These are phyloP conservation scores for Cardamine occulta DNA, from an alignment of 345 rosid genomes.

Conservation along the genomic window DNA sequence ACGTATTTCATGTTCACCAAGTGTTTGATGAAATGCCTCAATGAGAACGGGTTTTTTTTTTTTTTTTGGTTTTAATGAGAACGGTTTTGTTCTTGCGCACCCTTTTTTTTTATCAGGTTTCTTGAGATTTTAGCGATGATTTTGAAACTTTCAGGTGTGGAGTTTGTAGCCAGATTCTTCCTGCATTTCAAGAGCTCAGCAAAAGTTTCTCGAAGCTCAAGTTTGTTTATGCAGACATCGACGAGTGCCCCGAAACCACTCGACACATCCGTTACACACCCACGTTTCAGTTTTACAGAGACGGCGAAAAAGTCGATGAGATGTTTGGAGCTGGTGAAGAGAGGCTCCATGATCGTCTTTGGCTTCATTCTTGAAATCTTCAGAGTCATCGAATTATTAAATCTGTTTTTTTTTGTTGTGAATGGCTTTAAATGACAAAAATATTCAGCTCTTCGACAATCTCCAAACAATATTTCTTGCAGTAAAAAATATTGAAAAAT, in stretches of 20 bases:
- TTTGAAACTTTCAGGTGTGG: conserved; percentile 67
- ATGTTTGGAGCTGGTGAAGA: conserved; percentile 95
- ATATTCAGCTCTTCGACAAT: neutral
- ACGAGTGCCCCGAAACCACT: conserved; percentile 90
- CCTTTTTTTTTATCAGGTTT: neutral
- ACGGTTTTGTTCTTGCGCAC: neutral
- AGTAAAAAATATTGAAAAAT: neutral
- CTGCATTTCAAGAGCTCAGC: conserved; percentile 74
- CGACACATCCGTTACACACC: conserved; percentile 89
- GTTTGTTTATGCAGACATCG: conserved; percentile 88
- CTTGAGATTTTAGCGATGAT: neutral
- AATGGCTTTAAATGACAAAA: neutral
- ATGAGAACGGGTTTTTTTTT: conserved; percentile 22
- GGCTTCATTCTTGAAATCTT: conserved; percentile 82
- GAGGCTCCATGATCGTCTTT: conserved; percentile 81
- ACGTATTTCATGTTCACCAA: conserved; percentile 37
- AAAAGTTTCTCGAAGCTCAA: conserved; percentile 61
- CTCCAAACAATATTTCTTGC: neutral
- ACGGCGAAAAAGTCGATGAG: conserved; percentile 89
- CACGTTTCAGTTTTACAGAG: conserved; percentile 82
- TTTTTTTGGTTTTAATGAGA: too few relatives aligned
- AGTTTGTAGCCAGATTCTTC: conserved; percentile 81
- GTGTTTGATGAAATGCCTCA: conserved; percentile 56
- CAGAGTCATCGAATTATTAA: neutral
- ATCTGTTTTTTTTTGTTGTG: neutral